phyloP scores from a whole-genome alignment of 2,329 filamentous ascomycete genomes.

The Fusarium sp. region DNA sequence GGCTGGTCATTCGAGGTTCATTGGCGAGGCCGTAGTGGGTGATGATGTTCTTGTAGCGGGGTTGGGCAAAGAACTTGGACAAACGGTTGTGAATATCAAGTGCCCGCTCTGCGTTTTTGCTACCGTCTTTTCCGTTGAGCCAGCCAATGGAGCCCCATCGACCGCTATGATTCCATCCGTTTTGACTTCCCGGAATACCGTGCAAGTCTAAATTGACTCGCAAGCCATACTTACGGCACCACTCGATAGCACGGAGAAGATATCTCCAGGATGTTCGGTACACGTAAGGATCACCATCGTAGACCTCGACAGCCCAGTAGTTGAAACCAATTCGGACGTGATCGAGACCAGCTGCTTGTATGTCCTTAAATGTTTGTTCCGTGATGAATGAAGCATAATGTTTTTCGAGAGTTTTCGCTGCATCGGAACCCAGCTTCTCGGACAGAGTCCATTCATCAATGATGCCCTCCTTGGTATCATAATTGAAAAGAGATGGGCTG shows the following conservation, averaged over 20 bases:
- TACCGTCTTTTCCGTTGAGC: conserved; percentile 90
- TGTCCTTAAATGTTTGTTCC: conserved; percentile 85
- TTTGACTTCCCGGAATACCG: conserved; percentile 91
- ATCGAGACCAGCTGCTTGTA: conserved; percentile 88
- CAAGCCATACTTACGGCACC: conserved; percentile 89
- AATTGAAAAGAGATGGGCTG: conserved; percentile 87
- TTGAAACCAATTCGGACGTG: conserved; percentile 96
- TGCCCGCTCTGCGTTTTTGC: conserved; percentile 80
- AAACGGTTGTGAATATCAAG: conserved; percentile 89
- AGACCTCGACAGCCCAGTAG: conserved; percentile 93
- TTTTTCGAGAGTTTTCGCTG: conserved; percentile 79
- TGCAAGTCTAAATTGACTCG: conserved; percentile 95
- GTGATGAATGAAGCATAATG: conserved; percentile 93
- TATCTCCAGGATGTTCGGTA: conserved; percentile 92
- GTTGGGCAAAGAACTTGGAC: conserved; percentile 91
- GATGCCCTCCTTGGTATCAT: conserved; percentile 71
- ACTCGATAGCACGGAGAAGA: conserved; percentile 91
- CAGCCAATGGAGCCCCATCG: conserved; percentile 83
- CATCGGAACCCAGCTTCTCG: conserved; percentile 73
- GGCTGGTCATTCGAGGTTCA: conserved; percentile 87
- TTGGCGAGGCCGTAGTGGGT: conserved; percentile 95
- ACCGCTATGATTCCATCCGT: conserved; percentile 98
- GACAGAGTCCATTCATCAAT: conserved; percentile 91
- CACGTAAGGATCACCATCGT: conserved; percentile 88
- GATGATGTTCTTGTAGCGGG: conserved; percentile 91